Base-by-base conservation (phyloP, 2,329 filamentous ascomycete species). In the Xylaria sp. region DNA sequence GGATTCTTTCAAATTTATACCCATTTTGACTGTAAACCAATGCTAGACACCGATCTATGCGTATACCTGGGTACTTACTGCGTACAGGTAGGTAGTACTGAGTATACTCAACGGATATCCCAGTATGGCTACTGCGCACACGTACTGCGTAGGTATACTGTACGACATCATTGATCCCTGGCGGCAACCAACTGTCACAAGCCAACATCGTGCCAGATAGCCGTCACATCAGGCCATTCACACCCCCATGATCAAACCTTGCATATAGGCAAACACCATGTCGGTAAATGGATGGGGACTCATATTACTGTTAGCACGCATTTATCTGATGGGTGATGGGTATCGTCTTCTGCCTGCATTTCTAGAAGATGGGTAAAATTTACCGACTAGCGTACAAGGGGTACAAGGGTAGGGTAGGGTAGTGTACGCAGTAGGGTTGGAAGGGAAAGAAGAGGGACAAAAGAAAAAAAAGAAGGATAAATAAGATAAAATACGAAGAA, bases 151-250 rank as follows among this genome's bases (percentile, higher is more conserved):
- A n/a, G n/a, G n/a, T 54, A 38, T 20, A 56, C 27, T 55, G 53
- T 44, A 55, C 53, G 33, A 45, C n/a, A 22, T 22, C 22, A 55
- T 36, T 15, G 54, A 31, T 29, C 29, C 47, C 58, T 39, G 58
- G 66, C 53, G 42, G 42, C 44, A 54, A 53, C 36, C 53, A n/a
- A 55, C 53, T 55, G 36, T 42, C 38, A 42, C 50, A 49, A 63
- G 63, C 63, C 59, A 57, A 65, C 62, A 69, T 67, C 67, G 67
- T 69, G 65, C 67, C 53, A 69, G 67, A 67, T 53, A 45, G 31
- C 53, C 67, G 67, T 67, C 61, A 69, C 57, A 67, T 69, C 67
- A 69, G 67, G 64, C 58, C 67, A 67, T 45, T 62, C 66, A 58
- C 51, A 31, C 61, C 36, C 66, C 57, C 66, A 62, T 58, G 66